These are phyloP conservation scores for Cornus kousa DNA, from an alignment of 148 eudicot genomes.

Conservation along the genomic window DNA sequence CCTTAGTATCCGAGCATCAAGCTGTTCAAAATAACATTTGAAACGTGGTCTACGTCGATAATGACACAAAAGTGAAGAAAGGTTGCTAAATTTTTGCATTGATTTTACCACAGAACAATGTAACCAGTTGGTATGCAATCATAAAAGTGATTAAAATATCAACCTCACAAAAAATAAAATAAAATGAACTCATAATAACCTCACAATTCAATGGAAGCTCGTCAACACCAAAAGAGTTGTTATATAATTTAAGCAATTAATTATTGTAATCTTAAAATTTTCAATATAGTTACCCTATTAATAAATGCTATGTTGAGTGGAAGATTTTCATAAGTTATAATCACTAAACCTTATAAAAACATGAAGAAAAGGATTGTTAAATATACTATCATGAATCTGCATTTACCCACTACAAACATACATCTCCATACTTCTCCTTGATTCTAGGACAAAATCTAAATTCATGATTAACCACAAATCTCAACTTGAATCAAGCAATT, in stretches of 20 bases:
- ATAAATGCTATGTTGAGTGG: no score
- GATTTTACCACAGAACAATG: background rate
- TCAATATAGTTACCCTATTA: no score
- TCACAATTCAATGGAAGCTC: background rate
- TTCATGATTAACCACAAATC: no score
- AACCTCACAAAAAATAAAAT: background rate
- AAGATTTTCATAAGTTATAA: no score
- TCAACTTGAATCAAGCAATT: background rate
- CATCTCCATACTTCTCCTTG: no score
- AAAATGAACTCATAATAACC: no score
- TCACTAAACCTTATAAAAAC: no score
- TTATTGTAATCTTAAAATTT: background rate
- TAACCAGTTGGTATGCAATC: background rate
- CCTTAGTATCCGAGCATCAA: conserved; percentile 66
- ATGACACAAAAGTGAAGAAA: background rate
- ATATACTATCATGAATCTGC: no score
- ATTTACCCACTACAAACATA: background rate
- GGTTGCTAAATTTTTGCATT: no score
- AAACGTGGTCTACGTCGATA: background rate
- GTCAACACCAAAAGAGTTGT: background rate
- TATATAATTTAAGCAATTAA: background rate
- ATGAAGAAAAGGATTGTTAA: no score
- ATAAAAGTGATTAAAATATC: background rate
- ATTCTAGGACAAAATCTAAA: no score
- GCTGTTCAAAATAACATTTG: conserved; percentile 34